phyloP scores from a whole-genome alignment of 371 early-diverging fungal species.

The Mortierella sp. region DNA sequence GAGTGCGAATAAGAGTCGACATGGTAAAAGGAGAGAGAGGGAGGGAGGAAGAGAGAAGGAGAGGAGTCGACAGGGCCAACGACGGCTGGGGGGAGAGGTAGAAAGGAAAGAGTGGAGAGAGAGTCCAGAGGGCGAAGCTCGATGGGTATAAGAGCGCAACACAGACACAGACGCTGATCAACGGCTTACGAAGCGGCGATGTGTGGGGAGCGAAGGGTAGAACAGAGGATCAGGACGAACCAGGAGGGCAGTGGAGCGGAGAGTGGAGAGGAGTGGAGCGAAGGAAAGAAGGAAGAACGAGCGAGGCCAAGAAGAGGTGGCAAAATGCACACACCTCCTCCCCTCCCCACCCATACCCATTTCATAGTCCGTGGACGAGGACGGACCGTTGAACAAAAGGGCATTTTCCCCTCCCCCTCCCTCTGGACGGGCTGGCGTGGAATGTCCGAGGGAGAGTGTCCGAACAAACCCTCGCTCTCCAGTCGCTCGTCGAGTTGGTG shows the following conservation, averaged over 20 bases:
- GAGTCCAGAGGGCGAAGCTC: neutral
- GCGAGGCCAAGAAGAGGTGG: neutral
- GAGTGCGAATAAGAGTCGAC: conserved; percentile 37
- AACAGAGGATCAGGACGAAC: conserved; percentile 11
- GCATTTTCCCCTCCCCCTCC: too few species aligned
- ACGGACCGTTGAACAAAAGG: neutral
- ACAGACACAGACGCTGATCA: conserved; percentile 2
- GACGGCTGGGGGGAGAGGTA: neutral
- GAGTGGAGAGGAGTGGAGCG: neutral
- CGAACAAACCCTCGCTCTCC: neutral
- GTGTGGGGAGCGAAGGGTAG: conserved; percentile 6
- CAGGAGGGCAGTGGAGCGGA: too few species aligned
- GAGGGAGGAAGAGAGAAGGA: conserved; percentile 3
- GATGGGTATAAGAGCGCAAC: conserved; percentile 4
- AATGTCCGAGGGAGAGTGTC: too few species aligned
- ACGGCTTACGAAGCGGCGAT: neutral
- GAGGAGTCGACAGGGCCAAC: neutral
- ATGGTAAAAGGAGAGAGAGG: conserved; percentile 13
- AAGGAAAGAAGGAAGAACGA: conserved; percentile 2
- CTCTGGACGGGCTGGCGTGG: conserved; percentile 7
- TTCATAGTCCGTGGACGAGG: conserved; percentile 29
- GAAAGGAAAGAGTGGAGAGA: conserved; percentile 4
- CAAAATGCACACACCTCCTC: neutral
- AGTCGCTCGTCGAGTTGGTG: neutral
- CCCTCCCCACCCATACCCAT: conserved; percentile 6